Evolutionary conservation across 2,329 filamentous ascomycete genomes (phyloP).

Genomic region (Cladosporium phlei): DNA sequence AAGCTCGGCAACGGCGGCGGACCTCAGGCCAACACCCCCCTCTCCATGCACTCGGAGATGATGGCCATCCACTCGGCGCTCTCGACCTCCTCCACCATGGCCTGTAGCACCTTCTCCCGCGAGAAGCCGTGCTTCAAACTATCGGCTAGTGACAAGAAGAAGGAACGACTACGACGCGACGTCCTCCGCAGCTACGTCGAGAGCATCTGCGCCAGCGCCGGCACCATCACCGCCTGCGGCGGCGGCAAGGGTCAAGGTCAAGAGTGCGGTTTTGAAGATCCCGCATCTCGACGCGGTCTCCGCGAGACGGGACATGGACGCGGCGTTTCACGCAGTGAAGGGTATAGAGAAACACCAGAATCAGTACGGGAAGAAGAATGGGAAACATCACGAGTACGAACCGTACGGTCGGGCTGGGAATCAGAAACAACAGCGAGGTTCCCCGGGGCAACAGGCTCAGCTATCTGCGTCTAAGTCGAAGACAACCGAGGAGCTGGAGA

Average conservation of each 20-base stretch:
- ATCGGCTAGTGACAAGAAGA: constrained; percentile 46
- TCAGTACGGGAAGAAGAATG: constrained; percentile 26
- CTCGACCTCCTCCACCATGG: constrained; percentile 40
- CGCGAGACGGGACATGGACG: constrained; percentile 26
- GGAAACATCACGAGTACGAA: constrained; percentile 21
- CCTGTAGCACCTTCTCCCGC: constrained; percentile 40
- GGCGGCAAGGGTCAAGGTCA: constrained; percentile 35
- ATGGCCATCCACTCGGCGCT: constrained; percentile 52
- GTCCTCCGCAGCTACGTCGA: constrained; percentile 44
- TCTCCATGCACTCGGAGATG: constrained; percentile 54
- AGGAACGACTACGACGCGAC: constrained; percentile 39
- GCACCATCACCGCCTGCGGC: constrained; percentile 19
- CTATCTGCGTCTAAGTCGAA: constrained; percentile 24
- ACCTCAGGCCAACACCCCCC: constrained; percentile 38
- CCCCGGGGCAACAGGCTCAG: constrained; percentile 18
- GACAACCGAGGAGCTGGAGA: constrained; percentile 7
- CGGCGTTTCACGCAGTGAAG: constrained; percentile 27
- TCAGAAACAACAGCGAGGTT: constrained; percentile 26
- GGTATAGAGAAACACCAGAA: constrained; percentile 35
- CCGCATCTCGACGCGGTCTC: constrained; percentile 38
- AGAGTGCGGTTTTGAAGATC: constrained; percentile 48
- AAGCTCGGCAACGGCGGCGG: constrained; percentile 30
- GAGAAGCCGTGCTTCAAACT: constrained; percentile 50
- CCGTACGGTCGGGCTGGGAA: constrained; percentile 24
- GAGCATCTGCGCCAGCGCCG: constrained; percentile 36